Evolutionary conservation across 164 flowering plant species (phyloP).

Genomic region (Tinospora cordifolia): DNA sequence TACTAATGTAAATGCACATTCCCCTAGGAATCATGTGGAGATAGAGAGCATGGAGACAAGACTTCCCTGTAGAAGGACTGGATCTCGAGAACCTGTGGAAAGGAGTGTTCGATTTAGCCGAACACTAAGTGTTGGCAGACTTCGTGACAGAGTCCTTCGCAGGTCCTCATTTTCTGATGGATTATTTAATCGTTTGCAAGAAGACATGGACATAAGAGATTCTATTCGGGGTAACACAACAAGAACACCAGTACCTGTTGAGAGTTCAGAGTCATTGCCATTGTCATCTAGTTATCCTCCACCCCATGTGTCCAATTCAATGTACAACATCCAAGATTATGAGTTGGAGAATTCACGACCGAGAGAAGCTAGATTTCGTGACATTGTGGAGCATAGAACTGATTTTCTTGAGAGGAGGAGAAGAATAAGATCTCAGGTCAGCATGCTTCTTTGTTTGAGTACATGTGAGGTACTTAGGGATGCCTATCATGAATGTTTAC

Average conservation of each 20-base stretch:
- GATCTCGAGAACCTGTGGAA: conserved; percentile 64
- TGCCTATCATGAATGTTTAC: neutral
- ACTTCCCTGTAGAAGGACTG: conserved; percentile 37
- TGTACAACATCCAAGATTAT: conserved; percentile 34
- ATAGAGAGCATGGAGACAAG: conserved; percentile 34
- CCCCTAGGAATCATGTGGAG: conserved; percentile 29
- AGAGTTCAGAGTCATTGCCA: conserved; percentile 20
- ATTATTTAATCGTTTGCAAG: conserved; percentile 44
- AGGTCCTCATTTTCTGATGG: conserved; percentile 58
- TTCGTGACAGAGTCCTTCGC: conserved; percentile 92
- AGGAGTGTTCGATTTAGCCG: conserved; percentile 77
- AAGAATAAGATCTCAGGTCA: conserved; percentile 93
- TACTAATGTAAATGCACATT: conserved; percentile 21
- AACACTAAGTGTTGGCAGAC: conserved; percentile 88
- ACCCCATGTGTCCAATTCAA: conserved; percentile 27
- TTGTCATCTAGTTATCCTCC: conserved; percentile 31
- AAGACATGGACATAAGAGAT: conserved; percentile 42
- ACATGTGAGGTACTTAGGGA: neutral
- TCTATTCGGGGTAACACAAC: conserved; percentile 23
- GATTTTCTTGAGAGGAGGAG: conserved; percentile 80
- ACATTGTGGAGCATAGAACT: conserved; percentile 65
- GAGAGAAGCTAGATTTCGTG: conserved; percentile 61
- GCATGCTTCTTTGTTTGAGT: conserved; percentile 14
- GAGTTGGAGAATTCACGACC: conserved; percentile 40
- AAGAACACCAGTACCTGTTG: conserved; percentile 22